Evolutionary conservation across 345 rosid species (phyloP).

Genomic region (Carallia pectinifolia): DNA sequence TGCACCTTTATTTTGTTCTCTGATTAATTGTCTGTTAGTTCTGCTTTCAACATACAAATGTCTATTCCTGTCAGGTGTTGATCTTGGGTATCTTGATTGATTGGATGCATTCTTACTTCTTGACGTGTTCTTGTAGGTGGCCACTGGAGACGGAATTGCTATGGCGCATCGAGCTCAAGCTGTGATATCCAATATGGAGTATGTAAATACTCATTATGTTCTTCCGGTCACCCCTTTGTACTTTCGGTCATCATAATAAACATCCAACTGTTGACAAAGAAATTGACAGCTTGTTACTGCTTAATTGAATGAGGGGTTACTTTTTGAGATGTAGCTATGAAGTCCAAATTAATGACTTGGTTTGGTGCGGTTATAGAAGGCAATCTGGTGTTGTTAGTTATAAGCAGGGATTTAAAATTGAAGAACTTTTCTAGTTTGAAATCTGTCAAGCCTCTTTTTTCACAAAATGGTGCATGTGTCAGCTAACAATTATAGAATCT

Average conservation of each 20-base stretch:
- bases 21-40: no score
- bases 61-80: no score
- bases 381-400: background rate
- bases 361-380: background rate
- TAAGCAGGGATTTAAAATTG: background rate
- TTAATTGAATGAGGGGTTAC: no score
- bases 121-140: slow-evolving; percentile 54
- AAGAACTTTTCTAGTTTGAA: background rate
- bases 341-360: background rate
- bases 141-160: slow-evolving; percentile 97
- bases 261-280: no score
- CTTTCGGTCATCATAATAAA: background rate
- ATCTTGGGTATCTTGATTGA: background rate
- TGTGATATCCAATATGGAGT: slow-evolving; percentile 97
- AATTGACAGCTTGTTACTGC: background rate
- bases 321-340: background rate
- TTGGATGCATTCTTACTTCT: slow-evolving; percentile 1
- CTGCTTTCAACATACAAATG: background rate
- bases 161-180: slow-evolving; percentile 98
- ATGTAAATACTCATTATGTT: slow-evolving; percentile 36
- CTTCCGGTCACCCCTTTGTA: background rate
- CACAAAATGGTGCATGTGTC: background rate
- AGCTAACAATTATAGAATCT: background rate
- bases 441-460: background rate
- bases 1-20: background rate